These are phyloP conservation scores for Candida krabiensis DNA, from an alignment of 805 yeast genomes.

Conservation along the genomic window DNA sequence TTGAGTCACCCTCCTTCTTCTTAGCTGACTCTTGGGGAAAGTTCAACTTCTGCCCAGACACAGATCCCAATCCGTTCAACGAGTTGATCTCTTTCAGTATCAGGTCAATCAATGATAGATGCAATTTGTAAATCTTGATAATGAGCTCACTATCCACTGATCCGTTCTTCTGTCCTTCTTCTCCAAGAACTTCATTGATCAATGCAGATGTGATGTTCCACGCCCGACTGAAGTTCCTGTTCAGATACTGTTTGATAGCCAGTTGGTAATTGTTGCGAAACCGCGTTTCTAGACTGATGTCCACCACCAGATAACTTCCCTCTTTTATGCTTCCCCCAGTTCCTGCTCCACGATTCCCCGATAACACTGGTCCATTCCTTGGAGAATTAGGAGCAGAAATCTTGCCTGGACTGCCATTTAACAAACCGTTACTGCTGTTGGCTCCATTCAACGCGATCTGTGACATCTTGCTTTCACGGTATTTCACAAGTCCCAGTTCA, in stretches of 20 bases:
- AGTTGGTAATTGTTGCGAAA: constrained; percentile 34
- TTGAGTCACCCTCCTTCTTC: background rate
- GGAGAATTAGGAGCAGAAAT: constrained; percentile 6
- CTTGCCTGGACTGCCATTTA: background rate
- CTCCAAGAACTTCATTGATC: constrained; percentile 16
- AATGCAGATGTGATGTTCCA: constrained; percentile 27
- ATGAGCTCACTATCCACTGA: constrained; percentile 13
- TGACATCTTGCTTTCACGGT: no score
- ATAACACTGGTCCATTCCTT: background rate
- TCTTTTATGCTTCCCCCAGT: background rate
- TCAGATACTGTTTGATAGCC: constrained; percentile 42
- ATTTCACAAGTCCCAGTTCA: no score
- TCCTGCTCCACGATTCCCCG: constrained; percentile 1
- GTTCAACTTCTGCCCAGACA: background rate
- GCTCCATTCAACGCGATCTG: constrained; percentile 15
- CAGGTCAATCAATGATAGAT: constrained; percentile 30
- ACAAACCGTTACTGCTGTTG: constrained; percentile 5
- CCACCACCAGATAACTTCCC: constrained; percentile 10
- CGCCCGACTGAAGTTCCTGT: constrained; percentile 30
- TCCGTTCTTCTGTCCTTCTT: constrained; percentile 2
- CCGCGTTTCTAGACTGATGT: constrained; percentile 14
- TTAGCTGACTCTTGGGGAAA: constrained; percentile 5
- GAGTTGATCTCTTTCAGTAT: constrained; percentile 22
- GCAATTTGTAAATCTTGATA: constrained; percentile 26
- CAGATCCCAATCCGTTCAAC: background rate